Percentiles rank a stretch among this genome's conserved stretches.
phyloP scores from a whole-genome alignment of 768 basidiomycete species.

The Coprinopsis sp. region DNA sequence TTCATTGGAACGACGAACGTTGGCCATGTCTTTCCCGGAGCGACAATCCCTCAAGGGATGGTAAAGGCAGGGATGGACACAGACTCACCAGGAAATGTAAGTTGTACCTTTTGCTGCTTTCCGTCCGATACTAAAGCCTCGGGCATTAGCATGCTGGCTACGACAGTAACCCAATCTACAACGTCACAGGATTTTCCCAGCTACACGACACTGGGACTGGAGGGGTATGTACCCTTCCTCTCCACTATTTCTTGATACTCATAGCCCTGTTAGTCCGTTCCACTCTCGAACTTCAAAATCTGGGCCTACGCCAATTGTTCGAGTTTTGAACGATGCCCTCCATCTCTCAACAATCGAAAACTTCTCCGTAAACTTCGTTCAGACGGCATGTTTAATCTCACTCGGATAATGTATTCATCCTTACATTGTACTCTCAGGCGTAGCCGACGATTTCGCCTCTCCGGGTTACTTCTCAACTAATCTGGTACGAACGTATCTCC shows the following conservation, averaged over 20 bases:
- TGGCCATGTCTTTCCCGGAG: constrained; percentile 67
- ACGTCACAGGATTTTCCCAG: constrained; percentile 57
- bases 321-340: constrained; percentile 49
- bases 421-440: constrained; percentile 27
- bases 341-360: constrained; percentile 43
- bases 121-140: not conserved
- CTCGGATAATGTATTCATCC: not conserved
- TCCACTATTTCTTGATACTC: not conserved
- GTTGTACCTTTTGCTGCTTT: constrained; percentile 11
- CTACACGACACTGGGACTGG: constrained; percentile 62
- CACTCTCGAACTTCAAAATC: constrained; percentile 60
- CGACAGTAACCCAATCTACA: constrained; percentile 36
- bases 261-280: constrained; percentile 25
- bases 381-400: constrained; percentile 35
- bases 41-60: constrained; percentile 67
- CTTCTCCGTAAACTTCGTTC: constrained; percentile 41
- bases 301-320: constrained; percentile 50
- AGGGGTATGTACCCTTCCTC: constrained; percentile 34
- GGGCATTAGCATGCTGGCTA: constrained; percentile 42
- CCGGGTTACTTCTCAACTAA: constrained; percentile 67
- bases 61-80: constrained; percentile 65
- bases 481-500: constrained; percentile 31
- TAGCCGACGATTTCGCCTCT: constrained; percentile 56
- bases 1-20: constrained; percentile 65
- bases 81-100: constrained; percentile 55